Conservation (phyloP, 768 basidiomycete genomes). For the Mycena galericulata region DNA sequence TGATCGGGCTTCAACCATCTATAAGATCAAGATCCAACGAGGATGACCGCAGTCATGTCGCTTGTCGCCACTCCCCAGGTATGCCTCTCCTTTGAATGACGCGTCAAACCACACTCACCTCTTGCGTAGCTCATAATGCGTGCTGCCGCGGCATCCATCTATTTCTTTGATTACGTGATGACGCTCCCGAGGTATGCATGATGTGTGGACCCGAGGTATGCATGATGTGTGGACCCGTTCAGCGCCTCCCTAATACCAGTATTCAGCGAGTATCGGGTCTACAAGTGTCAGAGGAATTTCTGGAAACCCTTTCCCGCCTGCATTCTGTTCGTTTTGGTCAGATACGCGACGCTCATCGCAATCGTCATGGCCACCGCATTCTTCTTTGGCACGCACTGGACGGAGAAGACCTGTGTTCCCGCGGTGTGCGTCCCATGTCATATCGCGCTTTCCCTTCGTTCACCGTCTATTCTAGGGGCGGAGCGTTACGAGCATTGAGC, state of each 20-base stretch:
- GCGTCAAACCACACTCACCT: neutral
- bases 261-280: neutral
- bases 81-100: neutral
- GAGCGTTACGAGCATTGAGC: conserved; percentile 10
- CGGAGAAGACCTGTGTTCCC: conserved; percentile 4
- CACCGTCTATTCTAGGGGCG: neutral
- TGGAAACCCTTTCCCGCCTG: conserved; percentile 6
- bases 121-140: neutral
- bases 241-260: too few relatives aligned
- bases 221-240: too few relatives aligned
- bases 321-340: conserved; percentile 1
- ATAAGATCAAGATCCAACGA: too few relatives aligned
- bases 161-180: conserved; percentile 9
- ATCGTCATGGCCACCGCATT: conserved; percentile 8
- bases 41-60: too few relatives aligned
- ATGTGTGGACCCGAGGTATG: too few relatives aligned
- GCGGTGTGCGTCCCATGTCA: neutral
- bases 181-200: conserved; percentile 12
- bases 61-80: conserved; percentile 1
- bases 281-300: conserved; percentile 4
- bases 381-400: conserved; percentile 8
- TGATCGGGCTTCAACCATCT: too few relatives aligned
- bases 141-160: neutral
- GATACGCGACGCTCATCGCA: neutral
- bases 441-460: neutral